These are phyloP conservation scores for Phaeotremella skinneri DNA, from an alignment of 768 basidiomycete genomes.

Conservation along the genomic window DNA sequence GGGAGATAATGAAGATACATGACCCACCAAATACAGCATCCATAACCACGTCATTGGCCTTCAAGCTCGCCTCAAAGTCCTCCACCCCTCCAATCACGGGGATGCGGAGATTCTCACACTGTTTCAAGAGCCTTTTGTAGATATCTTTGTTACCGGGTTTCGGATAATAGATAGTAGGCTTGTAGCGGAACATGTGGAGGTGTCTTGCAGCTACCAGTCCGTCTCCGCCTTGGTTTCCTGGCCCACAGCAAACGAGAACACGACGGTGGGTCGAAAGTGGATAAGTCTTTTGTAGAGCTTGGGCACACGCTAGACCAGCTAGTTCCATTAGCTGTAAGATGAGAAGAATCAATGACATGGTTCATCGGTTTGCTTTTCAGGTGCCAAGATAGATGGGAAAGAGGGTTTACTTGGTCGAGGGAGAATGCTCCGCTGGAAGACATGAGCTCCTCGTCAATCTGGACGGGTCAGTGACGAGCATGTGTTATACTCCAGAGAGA, in stretches of 20 bases:
- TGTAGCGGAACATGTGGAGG: conserved; percentile 88
- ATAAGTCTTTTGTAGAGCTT: conserved; percentile 77
- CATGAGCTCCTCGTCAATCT: conserved; percentile 98
- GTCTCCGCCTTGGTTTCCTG: conserved; percentile 96
- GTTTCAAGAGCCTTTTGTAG: conserved; percentile 80
- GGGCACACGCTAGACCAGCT: conserved; percentile 90
- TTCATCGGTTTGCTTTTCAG: too few species aligned
- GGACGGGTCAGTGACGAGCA: neutral
- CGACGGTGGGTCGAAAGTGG: conserved; percentile 64
- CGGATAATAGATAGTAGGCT: conserved; percentile 85
- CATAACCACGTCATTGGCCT: conserved; percentile 67
- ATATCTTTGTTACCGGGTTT: conserved; percentile 95
- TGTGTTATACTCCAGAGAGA: neutral
- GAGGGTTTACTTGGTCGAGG: conserved; percentile 70
- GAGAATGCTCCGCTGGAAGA: conserved; percentile 81
- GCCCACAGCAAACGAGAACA: conserved; percentile 93
- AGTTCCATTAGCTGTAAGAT: conserved; percentile 83
- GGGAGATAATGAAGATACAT: neutral
- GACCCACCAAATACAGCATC: conserved; percentile 82
- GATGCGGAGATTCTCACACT: conserved; percentile 87
- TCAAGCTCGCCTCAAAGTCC: conserved; percentile 45
- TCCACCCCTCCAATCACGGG: conserved; percentile 63
- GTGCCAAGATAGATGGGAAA: neutral
- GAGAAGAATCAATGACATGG: neutral
- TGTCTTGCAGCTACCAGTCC: conserved; percentile 95